Percentiles rank a stretch among this genome's conserved stretches.
Evolutionary conservation across 208 protist genomes (phyloP).

Genomic region (Endotrypanum monterogeii): DNA sequence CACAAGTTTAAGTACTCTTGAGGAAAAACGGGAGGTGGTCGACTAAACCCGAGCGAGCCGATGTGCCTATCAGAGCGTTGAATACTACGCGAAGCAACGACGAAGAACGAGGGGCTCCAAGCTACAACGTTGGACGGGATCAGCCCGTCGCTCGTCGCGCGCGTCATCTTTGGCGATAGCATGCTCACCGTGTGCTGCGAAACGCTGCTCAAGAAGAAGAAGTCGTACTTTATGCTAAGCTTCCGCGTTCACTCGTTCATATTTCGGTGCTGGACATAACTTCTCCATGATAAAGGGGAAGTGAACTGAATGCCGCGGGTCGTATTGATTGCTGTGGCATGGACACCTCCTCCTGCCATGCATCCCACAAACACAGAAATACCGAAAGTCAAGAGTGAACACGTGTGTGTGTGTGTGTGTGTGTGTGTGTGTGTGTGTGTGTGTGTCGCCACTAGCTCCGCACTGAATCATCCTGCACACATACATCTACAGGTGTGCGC

Average conservation of each 20-base stretch:
- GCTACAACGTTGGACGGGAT: too few species aligned
- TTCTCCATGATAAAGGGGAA: neutral
- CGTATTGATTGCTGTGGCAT: neutral
- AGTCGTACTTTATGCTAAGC: constrained; percentile 13
- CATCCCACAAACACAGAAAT: too few species aligned
- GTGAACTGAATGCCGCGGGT: neutral
- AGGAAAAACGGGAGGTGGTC: too few species aligned
- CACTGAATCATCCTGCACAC: too few species aligned
- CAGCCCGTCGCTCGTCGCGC: neutral
- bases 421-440: neutral
- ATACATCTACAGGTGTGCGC: too few species aligned
- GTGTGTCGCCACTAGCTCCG: too few species aligned
- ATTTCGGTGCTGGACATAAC: neutral
- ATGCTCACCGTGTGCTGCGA: neutral
- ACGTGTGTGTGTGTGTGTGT: neutral
- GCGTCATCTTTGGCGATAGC: neutral
- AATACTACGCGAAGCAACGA: neutral
- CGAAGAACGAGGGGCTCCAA: neutral
- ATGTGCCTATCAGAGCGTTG: too few species aligned
- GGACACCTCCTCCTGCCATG: too few species aligned
- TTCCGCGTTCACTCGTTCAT: constrained; percentile 3
- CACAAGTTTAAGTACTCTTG: too few species aligned
- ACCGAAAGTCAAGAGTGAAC: too few species aligned
- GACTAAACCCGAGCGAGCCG: too few species aligned
- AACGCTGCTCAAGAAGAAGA: constrained; percentile 16